Evolutionary conservation across 306 rosid genomes (phyloP), one percentile per base, ranked within the genome.

Genomic region (Rosa lucieae): DNA sequence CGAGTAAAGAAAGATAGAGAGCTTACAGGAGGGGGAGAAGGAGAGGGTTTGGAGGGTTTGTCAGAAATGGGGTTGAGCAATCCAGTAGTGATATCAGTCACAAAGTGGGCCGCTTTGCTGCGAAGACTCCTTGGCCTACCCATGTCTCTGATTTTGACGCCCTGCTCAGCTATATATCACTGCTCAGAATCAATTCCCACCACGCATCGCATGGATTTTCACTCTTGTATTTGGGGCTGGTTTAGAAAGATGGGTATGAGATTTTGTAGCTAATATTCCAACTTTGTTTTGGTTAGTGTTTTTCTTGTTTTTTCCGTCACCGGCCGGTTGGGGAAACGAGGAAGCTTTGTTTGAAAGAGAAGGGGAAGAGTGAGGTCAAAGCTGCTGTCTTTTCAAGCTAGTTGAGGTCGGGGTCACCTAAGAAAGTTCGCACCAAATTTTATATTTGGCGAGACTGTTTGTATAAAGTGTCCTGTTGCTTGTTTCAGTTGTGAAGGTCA

Each of bases 21-120:
- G 81, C 92, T 91, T 85, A 92, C 97, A 10, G 86, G 32, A 63
- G 39, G 80, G 21, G 94, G 32, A 37, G 37, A 74, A 29, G 32
- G 51, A 9, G 67, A 51, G 70, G 92, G 56, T 68, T 81, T 83
- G 40, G 91, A 81, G 69, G 98, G 84, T 73, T 88, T 89, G 61
- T 94, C 95, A 53, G 99, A 92, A 75, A 92, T 92, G 53, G 97
- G 97, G 72, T 94, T 94, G 76, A 94, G 97, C 47, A 94, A 80
- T 56, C 88, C 88, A 32, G 97, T 94, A 81, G 97, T 89, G 84
- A 94, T 82, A 84, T 94, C 99, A 71, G 97, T 89, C 2, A 94
- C 95, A 46, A 94, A 67, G 74, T 88, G 88, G 44, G 82, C 91
- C 63, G 97, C 97, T 87, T 88, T 94, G 88, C 85, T 86, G 70